Percentiles rank a stretch among this genome's conserved stretches.
Evolutionary conservation across 768 basidiomycete species (phyloP).

Genomic region (Dioszegia aurantiaca): DNA sequence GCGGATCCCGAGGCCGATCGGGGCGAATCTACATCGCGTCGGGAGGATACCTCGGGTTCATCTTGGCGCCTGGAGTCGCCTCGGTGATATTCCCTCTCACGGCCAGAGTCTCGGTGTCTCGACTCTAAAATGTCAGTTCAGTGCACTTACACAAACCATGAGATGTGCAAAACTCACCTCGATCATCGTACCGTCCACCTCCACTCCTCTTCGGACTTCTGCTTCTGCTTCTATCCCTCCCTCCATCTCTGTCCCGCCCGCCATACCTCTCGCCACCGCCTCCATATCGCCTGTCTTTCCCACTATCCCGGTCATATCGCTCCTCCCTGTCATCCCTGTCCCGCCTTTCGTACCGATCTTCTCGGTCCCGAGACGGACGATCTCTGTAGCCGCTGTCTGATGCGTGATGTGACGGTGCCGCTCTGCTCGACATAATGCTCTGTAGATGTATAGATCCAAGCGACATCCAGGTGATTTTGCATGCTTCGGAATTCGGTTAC

Average conservation of each 20-base stretch:
- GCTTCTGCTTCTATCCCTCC: slow-evolving; percentile 5
- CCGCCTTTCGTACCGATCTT: slow-evolving; percentile 5
- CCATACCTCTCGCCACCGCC: slow-evolving; percentile 12
- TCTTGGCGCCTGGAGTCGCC: background rate
- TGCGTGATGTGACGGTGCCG: background rate
- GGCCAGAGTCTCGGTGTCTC: background rate
- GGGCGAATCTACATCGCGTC: slow-evolving; percentile 1
- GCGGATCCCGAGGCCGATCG: background rate
- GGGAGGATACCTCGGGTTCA: background rate
- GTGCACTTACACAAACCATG: too few relatives aligned
- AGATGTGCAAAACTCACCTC: slow-evolving; percentile 2
- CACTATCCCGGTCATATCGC: slow-evolving; percentile 2
- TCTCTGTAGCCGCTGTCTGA: too few relatives aligned
- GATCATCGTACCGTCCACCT: slow-evolving; percentile 12
- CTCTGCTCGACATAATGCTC: background rate
- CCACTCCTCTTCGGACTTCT: slow-evolving; percentile 9
- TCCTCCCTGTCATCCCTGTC: slow-evolving; percentile 9
- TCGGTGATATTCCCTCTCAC: slow-evolving; percentile 14
- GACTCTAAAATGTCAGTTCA: background rate
- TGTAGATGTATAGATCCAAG: background rate
- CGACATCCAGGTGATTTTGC: too few relatives aligned
- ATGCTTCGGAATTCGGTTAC: too few relatives aligned
- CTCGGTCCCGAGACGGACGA: background rate
- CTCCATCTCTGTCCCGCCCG: slow-evolving; percentile 6
- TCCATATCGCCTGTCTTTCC: slow-evolving; percentile 12